Conservation (phyloP, 2,329 filamentous ascomycete genomes). For the Claviceps purpurea region DNA sequence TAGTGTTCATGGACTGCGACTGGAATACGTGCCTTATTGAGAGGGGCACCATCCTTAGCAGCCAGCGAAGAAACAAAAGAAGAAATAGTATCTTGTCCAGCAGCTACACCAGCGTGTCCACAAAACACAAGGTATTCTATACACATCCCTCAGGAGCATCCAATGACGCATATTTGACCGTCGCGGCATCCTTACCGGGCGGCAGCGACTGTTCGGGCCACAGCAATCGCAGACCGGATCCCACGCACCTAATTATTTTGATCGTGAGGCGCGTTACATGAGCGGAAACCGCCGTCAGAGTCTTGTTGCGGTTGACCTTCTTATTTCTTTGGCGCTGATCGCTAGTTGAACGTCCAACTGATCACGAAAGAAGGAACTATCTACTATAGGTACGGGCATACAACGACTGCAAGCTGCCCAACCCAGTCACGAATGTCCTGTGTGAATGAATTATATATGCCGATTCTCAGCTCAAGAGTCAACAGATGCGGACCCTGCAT, state of each 20-base stretch:
- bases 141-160: conserved; percentile 28
- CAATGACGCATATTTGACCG: conserved; percentile 34
- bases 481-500: no score
- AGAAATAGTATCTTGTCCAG: conserved; percentile 51
- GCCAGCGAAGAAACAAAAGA: conserved; percentile 43
- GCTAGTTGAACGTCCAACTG: no score
- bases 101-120: conserved; percentile 45
- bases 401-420: no score
- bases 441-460: no score
- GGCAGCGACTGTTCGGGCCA: conserved; percentile 49
- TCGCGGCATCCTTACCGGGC: conserved; percentile 26
- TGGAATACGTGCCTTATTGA: conserved; percentile 34
- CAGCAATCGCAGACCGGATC: conserved; percentile 49
- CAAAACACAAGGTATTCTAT: conserved; percentile 47
- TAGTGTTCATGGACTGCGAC: conserved; percentile 48
- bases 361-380: no score
- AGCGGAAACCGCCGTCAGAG: conserved; percentile 41
- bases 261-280: conserved; percentile 52
- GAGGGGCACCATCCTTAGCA: conserved; percentile 40
- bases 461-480: no score
- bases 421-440: no score
- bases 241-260: conserved; percentile 50
- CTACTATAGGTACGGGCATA: no score
- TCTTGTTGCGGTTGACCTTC: conserved; percentile 14
- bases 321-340: conserved; percentile 6